A percentile compares a stretch with the other conserved stretches of the same genome.
Evolutionary conservation across 2,329 filamentous ascomycete species (phyloP).

Genomic region (Daldinia sp.): DNA sequence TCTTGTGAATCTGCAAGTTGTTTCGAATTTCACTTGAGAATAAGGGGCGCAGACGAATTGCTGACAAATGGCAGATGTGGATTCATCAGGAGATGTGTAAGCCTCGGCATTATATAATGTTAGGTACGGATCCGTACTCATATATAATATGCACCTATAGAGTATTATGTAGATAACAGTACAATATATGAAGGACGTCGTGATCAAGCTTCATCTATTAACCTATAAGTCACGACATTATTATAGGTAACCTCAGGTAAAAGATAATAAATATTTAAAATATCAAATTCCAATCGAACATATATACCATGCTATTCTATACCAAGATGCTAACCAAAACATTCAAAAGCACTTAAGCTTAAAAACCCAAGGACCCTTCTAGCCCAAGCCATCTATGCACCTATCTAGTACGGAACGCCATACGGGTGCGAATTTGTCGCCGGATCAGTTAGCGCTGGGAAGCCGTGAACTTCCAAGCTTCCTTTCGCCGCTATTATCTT

Average conservation of each 20-base stretch:
- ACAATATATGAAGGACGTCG: neutral
- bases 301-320: neutral
- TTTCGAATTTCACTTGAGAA: neutral
- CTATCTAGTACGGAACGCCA: conserved; percentile 33
- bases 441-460: conserved; percentile 42
- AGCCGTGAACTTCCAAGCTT: conserved; percentile 48
- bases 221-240: neutral
- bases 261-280: no score
- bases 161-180: neutral
- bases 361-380: neutral
- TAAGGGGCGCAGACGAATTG: neutral
- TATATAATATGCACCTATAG: neutral
- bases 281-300: no score
- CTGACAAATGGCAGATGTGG: conserved; percentile 1
- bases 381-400: neutral
- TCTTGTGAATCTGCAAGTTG: neutral
- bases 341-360: neutral
- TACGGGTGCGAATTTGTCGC: conserved; percentile 27
- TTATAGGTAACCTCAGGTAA: no score
- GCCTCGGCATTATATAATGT: conserved; percentile 1
- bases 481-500: conserved; percentile 44
- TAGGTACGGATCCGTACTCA: no score
- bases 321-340: neutral
- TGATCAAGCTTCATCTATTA: neutral
- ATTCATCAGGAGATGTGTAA: neutral